phyloP scores from a whole-genome alignment of 148 eudicot genomes.

The Chenopodium suecicum region DNA sequence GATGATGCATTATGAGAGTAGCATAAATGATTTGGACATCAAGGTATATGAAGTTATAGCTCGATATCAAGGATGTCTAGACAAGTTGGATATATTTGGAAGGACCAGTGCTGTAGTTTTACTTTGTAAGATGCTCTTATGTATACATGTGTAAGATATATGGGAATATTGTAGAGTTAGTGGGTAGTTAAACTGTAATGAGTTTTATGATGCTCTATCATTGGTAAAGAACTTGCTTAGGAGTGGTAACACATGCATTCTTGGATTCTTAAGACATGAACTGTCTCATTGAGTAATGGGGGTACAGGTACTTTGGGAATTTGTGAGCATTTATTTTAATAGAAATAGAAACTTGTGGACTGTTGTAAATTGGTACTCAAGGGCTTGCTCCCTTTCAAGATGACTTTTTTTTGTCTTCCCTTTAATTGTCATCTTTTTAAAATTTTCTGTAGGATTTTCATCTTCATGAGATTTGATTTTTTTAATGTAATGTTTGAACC shows the following conservation, averaged over 20 bases:
- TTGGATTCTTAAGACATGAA: background rate
- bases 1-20: constrained; percentile 4
- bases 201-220: background rate
- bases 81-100: background rate
- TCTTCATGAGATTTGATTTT: constrained; percentile 18
- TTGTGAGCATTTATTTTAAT: background rate
- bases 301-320: constrained; percentile 2
- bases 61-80: constrained; percentile 11
- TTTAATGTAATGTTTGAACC: constrained; percentile 19
- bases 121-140: background rate
- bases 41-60: background rate
- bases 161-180: background rate
- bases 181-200: constrained; percentile 6
- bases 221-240: constrained; percentile 2
- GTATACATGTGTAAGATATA: background rate
- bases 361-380: background rate
- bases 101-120: background rate
- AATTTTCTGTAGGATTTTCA: background rate
- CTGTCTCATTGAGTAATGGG: background rate
- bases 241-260: background rate
- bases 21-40: background rate
- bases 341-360: background rate
- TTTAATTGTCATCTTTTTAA: background rate
- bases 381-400: background rate
- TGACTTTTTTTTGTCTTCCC: background rate